phyloP scores from a whole-genome alignment of 2,329 filamentous ascomycete species.

The Neopestalotiopsis rosae region DNA sequence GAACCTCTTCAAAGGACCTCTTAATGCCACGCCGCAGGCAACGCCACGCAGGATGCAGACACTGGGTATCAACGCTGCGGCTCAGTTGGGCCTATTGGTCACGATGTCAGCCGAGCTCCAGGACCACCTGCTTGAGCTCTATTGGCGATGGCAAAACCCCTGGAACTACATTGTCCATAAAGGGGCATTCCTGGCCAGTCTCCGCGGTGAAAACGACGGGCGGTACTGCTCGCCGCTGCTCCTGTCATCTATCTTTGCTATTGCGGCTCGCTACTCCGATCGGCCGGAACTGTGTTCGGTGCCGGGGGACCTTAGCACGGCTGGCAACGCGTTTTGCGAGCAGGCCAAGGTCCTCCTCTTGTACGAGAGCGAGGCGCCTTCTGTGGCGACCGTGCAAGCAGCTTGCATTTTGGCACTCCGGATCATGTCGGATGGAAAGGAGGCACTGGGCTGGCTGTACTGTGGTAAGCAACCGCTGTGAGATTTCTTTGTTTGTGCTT shows the following conservation, averaged over 20 bases:
- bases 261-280: neutral
- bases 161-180: neutral
- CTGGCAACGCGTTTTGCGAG: neutral
- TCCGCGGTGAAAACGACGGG: neutral
- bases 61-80: neutral
- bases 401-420: neutral
- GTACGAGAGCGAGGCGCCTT: neutral
- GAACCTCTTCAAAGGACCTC: neutral
- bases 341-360: neutral
- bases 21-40: neutral
- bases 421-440: neutral
- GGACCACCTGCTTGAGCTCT: neutral
- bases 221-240: neutral
- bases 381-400: neutral
- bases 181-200: neutral
- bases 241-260: neutral
- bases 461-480: neutral
- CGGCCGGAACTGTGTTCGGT: neutral
- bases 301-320: neutral
- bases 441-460: neutral
- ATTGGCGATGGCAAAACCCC: neutral
- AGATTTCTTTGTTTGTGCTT: neutral
- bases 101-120: neutral
- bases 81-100: neutral
- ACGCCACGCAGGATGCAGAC: neutral